Evolutionary conservation across 305 asterid species (phyloP).

Genomic region (Striga hermonthica): DNA sequence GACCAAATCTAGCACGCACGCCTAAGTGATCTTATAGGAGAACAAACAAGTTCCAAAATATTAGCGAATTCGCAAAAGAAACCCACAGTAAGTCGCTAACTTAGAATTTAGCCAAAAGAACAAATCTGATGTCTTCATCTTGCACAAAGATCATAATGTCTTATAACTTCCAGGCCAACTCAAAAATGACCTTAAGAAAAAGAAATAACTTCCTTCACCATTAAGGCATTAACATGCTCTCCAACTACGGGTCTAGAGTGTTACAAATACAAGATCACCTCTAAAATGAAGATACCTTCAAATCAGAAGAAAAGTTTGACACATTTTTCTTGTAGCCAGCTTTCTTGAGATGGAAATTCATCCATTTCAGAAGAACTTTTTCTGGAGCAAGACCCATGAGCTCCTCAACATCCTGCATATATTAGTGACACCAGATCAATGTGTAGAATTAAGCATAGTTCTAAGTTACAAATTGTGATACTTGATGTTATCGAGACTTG

Average conservation of each 20-base stretch:
- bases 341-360: constrained; percentile 97
- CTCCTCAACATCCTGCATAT: constrained; percentile 92
- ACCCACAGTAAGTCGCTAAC: constrained; percentile 16
- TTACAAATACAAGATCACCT: constrained; percentile 15
- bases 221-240: constrained; percentile 16
- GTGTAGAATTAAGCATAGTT: constrained; percentile 30
- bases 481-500: constrained; percentile 11
- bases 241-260: constrained; percentile 9
- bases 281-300: constrained; percentile 58
- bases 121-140: constrained; percentile 4
- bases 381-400: constrained; percentile 96
- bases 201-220: background rate
- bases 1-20: constrained; percentile 13
- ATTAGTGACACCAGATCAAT: constrained; percentile 34
- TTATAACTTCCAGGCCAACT: background rate
- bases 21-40: constrained; percentile 11
- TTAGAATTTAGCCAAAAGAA: constrained; percentile 18
- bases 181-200: background rate
- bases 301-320: constrained; percentile 82
- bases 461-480: constrained; percentile 23
- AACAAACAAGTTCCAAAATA: constrained; percentile 1
- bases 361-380: constrained; percentile 88
- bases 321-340: constrained; percentile 86
- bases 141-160: constrained; percentile 3
- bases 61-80: constrained; percentile 10